Evolutionary conservation across 208 protist genomes (phyloP), one percentile per base, ranked within the genome.

Genomic region (Crithidia bombi): DNA sequence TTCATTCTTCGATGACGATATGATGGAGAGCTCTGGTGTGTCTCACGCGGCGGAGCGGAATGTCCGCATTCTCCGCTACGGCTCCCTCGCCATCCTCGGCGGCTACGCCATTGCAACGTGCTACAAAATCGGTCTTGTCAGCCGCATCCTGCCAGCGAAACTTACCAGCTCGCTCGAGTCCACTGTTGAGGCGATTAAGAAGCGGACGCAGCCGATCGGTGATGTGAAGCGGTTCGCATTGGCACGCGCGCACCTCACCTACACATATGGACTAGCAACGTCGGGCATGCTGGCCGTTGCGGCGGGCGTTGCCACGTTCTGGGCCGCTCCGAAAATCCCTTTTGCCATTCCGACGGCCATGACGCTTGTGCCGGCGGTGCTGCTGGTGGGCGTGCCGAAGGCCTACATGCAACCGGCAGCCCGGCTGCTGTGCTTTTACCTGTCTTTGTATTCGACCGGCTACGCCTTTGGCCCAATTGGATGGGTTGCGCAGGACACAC

Each of bases 401-500:
- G 23, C 47, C 1, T 65, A 77, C 44, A 81, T 95, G 74, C 51
- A 81, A 12, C 69, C 63, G 9, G 63, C 35, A 1, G 73, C 69
- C 0, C 87, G 90, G 2, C 33, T 79, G 0, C 63, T 79, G 25
- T 87, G 68, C 51, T 89, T 90, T 28, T 71, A 78, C 32, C 57
- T 73, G 4, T 77, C 85, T 0, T 77, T 75, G 15, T 64, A 87
- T 11, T 82, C 77, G 10, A 78, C 75, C 19, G 90, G 90, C 0
- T 95, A 91, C 62, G 80, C 76, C 10, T 81, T 87, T 46, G 90
- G 85, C n/a, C 90, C 90, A 0, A 70, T 95, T 51, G 83, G 78
- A 0, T 95, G 87, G 86, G 75, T 92, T 0, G 84, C 84, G 35
- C 87, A 90, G 62, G 87, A 93, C 66, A 87, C 79, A 0, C 64